Conservation (phyloP, 2,329 filamentous ascomycete genomes). For the Mycosphaerella arachidis region DNA sequence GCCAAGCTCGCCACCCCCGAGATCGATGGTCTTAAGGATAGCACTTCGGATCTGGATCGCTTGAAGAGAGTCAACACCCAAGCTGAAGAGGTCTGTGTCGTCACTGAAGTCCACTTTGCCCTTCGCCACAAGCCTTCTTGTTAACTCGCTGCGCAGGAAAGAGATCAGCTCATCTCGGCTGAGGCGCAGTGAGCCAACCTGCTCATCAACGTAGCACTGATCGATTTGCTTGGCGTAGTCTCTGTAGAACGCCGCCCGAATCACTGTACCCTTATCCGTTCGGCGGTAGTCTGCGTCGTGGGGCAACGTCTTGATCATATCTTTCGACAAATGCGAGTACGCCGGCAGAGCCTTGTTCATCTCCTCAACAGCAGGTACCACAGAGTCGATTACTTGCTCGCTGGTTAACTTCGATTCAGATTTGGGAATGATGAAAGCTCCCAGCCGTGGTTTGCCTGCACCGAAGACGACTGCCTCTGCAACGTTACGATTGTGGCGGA, state of each 20-base stretch:
- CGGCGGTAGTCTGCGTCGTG: constrained; percentile 41
- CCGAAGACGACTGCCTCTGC: constrained; percentile 32
- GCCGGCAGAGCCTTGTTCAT: constrained; percentile 47
- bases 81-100: constrained; percentile 31
- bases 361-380: constrained; percentile 47
- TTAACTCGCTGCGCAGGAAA: constrained; percentile 4
- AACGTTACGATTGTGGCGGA: constrained; percentile 25
- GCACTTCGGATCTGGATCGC: constrained; percentile 49
- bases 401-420: constrained; percentile 36
- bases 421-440: constrained; percentile 51
- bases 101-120: constrained; percentile 3
- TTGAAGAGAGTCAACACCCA: constrained; percentile 34
- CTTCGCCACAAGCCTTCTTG: constrained; percentile 1
- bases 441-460: constrained; percentile 49
- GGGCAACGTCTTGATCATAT: constrained; percentile 48
- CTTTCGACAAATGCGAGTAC: constrained; percentile 48
- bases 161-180: constrained; percentile 2
- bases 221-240: constrained; percentile 46
- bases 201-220: constrained; percentile 36
- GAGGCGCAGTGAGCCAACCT: constrained; percentile 9
- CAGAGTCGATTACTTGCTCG: constrained; percentile 43
- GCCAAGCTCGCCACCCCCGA: constrained; percentile 45
- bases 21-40: constrained; percentile 49
- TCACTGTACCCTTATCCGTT: constrained; percentile 54
- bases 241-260: constrained; percentile 46